Conservation (phyloP, 371 early-diverging fungal genomes). For the Mucor sp. region DNA sequence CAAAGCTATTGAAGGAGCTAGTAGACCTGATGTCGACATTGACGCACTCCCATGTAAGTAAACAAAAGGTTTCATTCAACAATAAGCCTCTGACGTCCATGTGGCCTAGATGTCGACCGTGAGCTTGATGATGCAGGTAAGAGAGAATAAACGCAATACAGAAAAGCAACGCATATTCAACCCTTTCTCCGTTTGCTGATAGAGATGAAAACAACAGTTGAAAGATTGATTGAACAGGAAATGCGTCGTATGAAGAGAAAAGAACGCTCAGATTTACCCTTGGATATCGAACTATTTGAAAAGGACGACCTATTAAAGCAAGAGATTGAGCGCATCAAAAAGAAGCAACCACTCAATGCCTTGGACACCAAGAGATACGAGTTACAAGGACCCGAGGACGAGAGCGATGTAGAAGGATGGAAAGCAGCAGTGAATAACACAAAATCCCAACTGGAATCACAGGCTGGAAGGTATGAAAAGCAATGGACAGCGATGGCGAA, state of each 20-base stretch:
- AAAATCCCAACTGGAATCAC: slow-evolving; percentile 84
- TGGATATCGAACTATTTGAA: slow-evolving; percentile 38
- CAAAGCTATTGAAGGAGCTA: slow-evolving; percentile 16
- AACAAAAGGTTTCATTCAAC: background rate
- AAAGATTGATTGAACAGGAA: slow-evolving; percentile 70
- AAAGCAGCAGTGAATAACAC: slow-evolving; percentile 74
- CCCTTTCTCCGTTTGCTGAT: background rate
- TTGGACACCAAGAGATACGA: slow-evolving; percentile 69
- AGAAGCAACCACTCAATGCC: slow-evolving; percentile 54
- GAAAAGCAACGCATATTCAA: background rate
- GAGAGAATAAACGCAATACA: background rate
- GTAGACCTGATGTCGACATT: slow-evolving; percentile 34
- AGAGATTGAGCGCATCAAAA: slow-evolving; percentile 66
- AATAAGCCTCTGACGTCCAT: background rate
- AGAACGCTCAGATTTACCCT: slow-evolving; percentile 38
- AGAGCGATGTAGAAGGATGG: slow-evolving; percentile 59
- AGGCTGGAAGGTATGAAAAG: slow-evolving; percentile 57
- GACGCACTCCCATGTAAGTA: slow-evolving; percentile 49
- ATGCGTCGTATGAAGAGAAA: slow-evolving; percentile 63
- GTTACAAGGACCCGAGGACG: slow-evolving; percentile 54
- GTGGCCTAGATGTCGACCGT: slow-evolving; percentile 43
- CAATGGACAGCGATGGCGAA: background rate
- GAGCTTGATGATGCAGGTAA: slow-evolving; percentile 47
- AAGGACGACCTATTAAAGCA: slow-evolving; percentile 52
- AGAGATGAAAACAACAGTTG: slow-evolving; percentile 53